phyloP scores from a whole-genome alignment of 805 yeast species.

The Ogataea salicorniae region DNA sequence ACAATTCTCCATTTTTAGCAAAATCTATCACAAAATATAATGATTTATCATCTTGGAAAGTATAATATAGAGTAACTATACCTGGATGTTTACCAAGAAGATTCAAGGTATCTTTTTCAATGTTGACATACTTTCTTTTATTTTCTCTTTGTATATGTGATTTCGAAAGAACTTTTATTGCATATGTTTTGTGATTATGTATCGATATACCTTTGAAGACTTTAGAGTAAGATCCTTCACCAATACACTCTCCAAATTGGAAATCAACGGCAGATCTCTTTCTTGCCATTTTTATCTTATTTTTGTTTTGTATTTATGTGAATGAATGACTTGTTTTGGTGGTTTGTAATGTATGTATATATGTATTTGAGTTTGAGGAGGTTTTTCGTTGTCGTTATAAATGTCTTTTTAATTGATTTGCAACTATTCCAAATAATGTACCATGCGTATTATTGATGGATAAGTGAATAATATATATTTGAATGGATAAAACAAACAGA shows the following conservation, averaged over 20 bases:
- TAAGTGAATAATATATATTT: too few relatives aligned
- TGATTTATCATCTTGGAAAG: slow-evolving; percentile 88
- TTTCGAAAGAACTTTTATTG: slow-evolving; percentile 87
- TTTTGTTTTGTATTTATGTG: not conserved
- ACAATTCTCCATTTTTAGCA: slow-evolving; percentile 92
- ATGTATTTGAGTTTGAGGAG: too few relatives aligned
- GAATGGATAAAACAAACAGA: too few relatives aligned
- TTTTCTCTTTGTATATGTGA: slow-evolving; percentile 90
- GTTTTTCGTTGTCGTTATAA: too few relatives aligned
- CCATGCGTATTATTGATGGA: too few relatives aligned
- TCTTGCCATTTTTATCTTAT: slow-evolving; percentile 25
- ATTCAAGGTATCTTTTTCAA: slow-evolving; percentile 87
- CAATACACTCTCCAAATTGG: slow-evolving; percentile 80
- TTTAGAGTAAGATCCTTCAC: slow-evolving; percentile 95
- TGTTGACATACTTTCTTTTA: slow-evolving; percentile 92
- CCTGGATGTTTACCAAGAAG: slow-evolving; percentile 92
- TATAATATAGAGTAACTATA: slow-evolving; percentile 82
- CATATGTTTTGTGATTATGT: slow-evolving; percentile 70
- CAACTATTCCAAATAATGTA: too few relatives aligned
- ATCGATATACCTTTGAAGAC: slow-evolving; percentile 83
- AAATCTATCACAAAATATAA: slow-evolving; percentile 89
- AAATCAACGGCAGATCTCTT: slow-evolving; percentile 74
- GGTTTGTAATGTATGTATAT: not conserved
- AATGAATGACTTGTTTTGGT: too few relatives aligned
- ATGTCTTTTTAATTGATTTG: too few relatives aligned